Evolutionary conservation across 164 flowering plant genomes (phyloP), one percentile per base, ranked within the genome.

Genomic region (Platanus orientalis): DNA sequence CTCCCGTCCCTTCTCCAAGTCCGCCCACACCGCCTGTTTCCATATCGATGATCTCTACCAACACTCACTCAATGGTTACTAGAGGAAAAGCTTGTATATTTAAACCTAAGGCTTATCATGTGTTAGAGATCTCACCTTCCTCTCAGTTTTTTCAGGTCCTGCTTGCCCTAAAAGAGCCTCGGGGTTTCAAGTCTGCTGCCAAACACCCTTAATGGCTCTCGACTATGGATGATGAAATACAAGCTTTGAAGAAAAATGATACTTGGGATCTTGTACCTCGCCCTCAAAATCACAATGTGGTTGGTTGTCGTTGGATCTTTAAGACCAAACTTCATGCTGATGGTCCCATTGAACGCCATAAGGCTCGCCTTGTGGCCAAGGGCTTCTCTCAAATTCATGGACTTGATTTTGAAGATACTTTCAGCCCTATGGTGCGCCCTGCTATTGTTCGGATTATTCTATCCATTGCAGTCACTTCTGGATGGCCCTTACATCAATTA

Each of bases 91-190:
- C 47, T 42, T 9, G 47, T 42, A 42, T 42, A 42, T 42, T 42
- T 42, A 42, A 42, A 42, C 14, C 47, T 42, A 42, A 42, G 47
- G 6, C 47, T 17, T 42, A 42, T 42, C 47, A 42, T 42, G 47
- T 17, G 17, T 42, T 42, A 11, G 14, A 2, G 12, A 42, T 42
- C 14, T 9, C 47, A 42, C 47, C 47, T 42, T 42, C 47, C 14
- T 42, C 47, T 42, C 47, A 42, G 47, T 42, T 42, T 42, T 50
- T 50, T 50, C 54, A 50, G 54, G 54, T 50, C 7, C 54, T 20
- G 1, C 7, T 50, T 50, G 24, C 24, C 10, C 3, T 50, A 50
- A 11, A 50, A 50, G 54, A 50, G 25, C 54, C 54, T 50, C 24
- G 26, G 24, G 54, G 54, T 50, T 50, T 50, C 26, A 50, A 50